A percentile compares a stretch with the other conserved stretches of the same genome.
These are phyloP conservation scores for Plasmodium coatneyi DNA, from an alignment of 169 alveolate genomes.

Conservation along the genomic window DNA sequence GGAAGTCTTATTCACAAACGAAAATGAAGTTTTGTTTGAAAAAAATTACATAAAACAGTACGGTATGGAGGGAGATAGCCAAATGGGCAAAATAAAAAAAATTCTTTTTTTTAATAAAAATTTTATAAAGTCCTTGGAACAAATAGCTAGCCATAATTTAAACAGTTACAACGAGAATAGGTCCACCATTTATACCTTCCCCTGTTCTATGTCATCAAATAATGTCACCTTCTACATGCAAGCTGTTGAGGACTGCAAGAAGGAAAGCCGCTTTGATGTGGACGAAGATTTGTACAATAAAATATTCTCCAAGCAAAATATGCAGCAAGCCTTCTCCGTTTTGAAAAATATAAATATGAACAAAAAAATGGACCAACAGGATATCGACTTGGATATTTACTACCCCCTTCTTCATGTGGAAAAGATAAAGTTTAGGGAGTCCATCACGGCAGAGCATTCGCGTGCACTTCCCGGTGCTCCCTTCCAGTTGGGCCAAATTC, in stretches of 20 bases:
- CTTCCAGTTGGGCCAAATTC: conserved; percentile 55
- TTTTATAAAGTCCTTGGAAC: conserved; percentile 48
- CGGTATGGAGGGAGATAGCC: neutral
- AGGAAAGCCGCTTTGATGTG: conserved; percentile 59
- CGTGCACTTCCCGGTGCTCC: neutral
- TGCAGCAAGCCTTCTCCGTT: conserved; percentile 29
- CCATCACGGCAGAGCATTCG: neutral
- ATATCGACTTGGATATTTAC: conserved; percentile 20
- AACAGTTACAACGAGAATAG: conserved; percentile 67
- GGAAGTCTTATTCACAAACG: conserved; percentile 25
- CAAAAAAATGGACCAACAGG: conserved; percentile 27
- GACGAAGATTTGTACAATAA: conserved; percentile 39
- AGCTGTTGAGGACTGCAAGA: conserved; percentile 69
- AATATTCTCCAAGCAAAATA: conserved; percentile 15
- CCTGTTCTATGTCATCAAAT: conserved; percentile 17
- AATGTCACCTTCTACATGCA: conserved; percentile 40
- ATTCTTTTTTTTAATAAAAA: conserved; percentile 34
- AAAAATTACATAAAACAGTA: conserved; percentile 16
- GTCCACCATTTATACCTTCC: conserved; percentile 61
- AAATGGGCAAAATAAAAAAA: conserved; percentile 8
- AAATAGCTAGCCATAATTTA: conserved; percentile 36
- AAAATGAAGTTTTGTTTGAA: conserved; percentile 53
- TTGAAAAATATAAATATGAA: conserved; percentile 38
- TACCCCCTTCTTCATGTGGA: conserved; percentile 65
- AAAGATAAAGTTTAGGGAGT: conserved; percentile 54